Evolutionary conservation across 192 early-diverging fungal genomes (phyloP).

Genomic region (Coemansia sp.): DNA sequence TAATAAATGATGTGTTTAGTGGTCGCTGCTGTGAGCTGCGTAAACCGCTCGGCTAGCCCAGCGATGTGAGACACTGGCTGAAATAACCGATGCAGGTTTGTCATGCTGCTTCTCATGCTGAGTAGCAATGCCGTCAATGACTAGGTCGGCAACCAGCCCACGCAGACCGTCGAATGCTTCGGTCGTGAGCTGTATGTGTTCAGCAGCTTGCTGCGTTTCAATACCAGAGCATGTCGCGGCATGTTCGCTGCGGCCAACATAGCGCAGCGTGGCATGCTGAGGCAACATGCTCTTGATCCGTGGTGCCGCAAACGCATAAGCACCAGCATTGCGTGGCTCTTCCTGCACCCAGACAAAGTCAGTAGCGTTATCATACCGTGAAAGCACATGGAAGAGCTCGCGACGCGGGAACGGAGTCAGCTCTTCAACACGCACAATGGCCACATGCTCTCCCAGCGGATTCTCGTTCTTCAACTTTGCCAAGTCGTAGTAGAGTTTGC

Average conservation of each 20-base stretch:
- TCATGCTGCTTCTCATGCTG: slow-evolving; percentile 19
- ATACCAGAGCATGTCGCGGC: slow-evolving; percentile 82
- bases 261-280: slow-evolving; percentile 56
- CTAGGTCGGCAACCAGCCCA: slow-evolving; percentile 46
- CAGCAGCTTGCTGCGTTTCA: slow-evolving; percentile 64
- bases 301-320: slow-evolving; percentile 84
- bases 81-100: slow-evolving; percentile 30
- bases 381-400: slow-evolving; percentile 64
- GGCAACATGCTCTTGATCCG: slow-evolving; percentile 77
- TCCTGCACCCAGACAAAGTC: slow-evolving; percentile 84
- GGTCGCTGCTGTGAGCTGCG: slow-evolving; percentile 49
- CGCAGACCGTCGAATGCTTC: slow-evolving; percentile 57
- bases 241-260: slow-evolving; percentile 71
- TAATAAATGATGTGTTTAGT: slow-evolving; percentile 12
- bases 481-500: slow-evolving; percentile 93
- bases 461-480: slow-evolving; percentile 70
- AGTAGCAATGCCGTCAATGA: slow-evolving; percentile 30
- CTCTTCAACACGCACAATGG: slow-evolving; percentile 90
- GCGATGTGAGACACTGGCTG: slow-evolving; percentile 40
- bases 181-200: slow-evolving; percentile 60
- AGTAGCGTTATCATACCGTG: slow-evolving; percentile 65
- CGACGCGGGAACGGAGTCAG: slow-evolving; percentile 85
- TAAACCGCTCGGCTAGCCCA: slow-evolving; percentile 42
- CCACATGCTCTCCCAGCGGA: slow-evolving; percentile 68
- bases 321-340: slow-evolving; percentile 92